phyloP scores from a whole-genome alignment of 257 asterid genomes.

The Catharanthus roseus region DNA sequence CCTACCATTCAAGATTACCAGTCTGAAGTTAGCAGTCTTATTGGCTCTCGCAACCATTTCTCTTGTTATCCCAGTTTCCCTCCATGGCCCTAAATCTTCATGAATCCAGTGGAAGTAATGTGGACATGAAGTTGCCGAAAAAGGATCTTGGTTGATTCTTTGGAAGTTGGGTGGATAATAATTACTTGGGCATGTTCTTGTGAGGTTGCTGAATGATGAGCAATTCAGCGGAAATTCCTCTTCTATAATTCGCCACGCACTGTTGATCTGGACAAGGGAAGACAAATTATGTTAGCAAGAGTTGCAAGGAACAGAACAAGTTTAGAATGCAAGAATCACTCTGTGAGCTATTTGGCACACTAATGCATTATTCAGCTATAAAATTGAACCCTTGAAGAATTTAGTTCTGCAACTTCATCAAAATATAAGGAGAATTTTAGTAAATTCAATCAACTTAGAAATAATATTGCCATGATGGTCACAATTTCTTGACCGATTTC shows the following conservation, averaged over 20 bases:
- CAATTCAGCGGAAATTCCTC: constrained; percentile 29
- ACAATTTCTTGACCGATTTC: background rate
- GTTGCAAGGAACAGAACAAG: background rate
- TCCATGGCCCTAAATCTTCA: constrained; percentile 40
- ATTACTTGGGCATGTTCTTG: constrained; percentile 26
- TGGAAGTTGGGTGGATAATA: constrained; percentile 32
- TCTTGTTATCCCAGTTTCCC: constrained; percentile 36
- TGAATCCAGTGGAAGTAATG: constrained; percentile 42
- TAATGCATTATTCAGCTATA: too few relatives aligned
- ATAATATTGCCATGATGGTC: too few relatives aligned
- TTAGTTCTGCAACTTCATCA: too few relatives aligned
- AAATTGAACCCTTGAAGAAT: too few relatives aligned
- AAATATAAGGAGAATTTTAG: too few relatives aligned
- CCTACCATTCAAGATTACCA: constrained; percentile 34
- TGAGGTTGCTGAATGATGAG: constrained; percentile 17
- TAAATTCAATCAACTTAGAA: too few relatives aligned
- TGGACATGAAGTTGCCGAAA: constrained; percentile 21
- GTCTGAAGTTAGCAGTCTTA: constrained; percentile 31
- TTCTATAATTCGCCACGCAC: background rate
- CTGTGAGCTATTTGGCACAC: too few relatives aligned
- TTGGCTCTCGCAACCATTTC: constrained; percentile 30
- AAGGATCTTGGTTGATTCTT: background rate
- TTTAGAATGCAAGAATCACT: too few relatives aligned
- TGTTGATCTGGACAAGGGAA: background rate
- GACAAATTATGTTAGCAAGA: background rate